Percentiles rank a stretch among this genome's conserved stretches.
These are phyloP conservation scores for Tolypocladium endophyticum DNA, from an alignment of 2,329 filamentous ascomycete genomes.

Conservation along the genomic window DNA sequence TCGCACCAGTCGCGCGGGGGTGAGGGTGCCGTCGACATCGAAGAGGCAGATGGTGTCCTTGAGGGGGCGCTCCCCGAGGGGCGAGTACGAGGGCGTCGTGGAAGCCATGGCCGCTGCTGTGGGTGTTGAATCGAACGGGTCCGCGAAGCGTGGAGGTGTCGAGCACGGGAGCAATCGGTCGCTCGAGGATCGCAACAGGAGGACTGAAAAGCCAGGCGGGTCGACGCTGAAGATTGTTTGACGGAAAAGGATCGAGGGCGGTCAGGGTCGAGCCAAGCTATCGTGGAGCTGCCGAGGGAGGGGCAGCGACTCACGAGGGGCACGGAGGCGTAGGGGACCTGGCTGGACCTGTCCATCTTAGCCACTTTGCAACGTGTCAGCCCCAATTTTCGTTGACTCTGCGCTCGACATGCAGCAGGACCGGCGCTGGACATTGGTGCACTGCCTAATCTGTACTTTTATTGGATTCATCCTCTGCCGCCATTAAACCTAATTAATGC, in stretches of 20 bases:
- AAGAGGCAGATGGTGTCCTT: slow-evolving; percentile 93
- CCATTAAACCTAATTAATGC: no score
- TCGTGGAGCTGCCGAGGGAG: background rate
- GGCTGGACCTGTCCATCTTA: background rate
- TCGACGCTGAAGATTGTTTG: background rate
- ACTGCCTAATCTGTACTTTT: background rate
- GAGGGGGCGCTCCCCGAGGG: slow-evolving; percentile 72
- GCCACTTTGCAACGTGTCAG: background rate
- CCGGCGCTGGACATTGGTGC: no score
- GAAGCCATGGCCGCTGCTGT: slow-evolving; percentile 27
- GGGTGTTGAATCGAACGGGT: background rate
- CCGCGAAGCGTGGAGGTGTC: background rate
- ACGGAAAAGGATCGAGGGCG: background rate
- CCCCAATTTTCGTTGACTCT: no score
- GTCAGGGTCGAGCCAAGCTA: background rate
- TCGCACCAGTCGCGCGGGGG: slow-evolving; percentile 64
- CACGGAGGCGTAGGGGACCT: no score
- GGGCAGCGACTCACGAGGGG: background rate
- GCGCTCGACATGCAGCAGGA: no score
- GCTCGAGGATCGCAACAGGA: background rate
- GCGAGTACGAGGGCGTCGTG: slow-evolving; percentile 44
- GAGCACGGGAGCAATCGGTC: background rate
- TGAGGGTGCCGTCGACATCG: slow-evolving; percentile 91
- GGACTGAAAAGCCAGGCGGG: background rate
- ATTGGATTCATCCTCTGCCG: no score